Conservation (phyloP, 495 filamentous ascomycete species). For the Aspergillus homomorphus region DNA sequence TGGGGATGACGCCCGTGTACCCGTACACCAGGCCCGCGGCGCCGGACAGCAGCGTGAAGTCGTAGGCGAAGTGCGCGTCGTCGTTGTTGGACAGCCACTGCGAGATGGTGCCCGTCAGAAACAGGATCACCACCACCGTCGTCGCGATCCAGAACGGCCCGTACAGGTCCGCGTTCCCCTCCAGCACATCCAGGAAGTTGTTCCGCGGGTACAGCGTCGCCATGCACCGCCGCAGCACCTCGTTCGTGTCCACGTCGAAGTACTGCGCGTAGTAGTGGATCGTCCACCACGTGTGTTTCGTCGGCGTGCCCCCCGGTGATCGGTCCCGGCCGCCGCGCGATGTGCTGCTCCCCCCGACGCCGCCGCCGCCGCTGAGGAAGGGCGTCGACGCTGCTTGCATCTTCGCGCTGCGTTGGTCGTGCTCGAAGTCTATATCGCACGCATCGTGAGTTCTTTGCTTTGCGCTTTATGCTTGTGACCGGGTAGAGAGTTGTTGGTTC, state of each 20-base stretch:
- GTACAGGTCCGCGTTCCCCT: slow-evolving; percentile 97
- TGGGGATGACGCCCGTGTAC: slow-evolving; percentile 80
- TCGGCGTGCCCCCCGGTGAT: slow-evolving; percentile 46
- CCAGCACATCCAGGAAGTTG: slow-evolving; percentile 94
- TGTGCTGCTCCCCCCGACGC: slow-evolving; percentile 14
- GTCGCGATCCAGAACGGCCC: slow-evolving; percentile 98
- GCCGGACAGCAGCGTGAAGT: slow-evolving; percentile 78
- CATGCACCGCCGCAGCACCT: slow-evolving; percentile 77
- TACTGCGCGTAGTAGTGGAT: slow-evolving; percentile 93
- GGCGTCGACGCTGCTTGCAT: slow-evolving; percentile 55
- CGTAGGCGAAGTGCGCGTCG: slow-evolving; percentile 70
- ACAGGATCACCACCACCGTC: slow-evolving; percentile 92
- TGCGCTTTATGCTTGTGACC: background rate
- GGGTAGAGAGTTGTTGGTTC: background rate
- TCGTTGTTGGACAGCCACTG: slow-evolving; percentile 69
- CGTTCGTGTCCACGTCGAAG: slow-evolving; percentile 94
- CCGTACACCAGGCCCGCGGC: slow-evolving; percentile 90
- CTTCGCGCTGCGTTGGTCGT: slow-evolving; percentile 53
- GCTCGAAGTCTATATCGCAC: slow-evolving; percentile 51
- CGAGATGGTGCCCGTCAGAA: slow-evolving; percentile 90
- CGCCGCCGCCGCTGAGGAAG: slow-evolving; percentile 63
- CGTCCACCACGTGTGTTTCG: slow-evolving; percentile 88
- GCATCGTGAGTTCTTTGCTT: background rate
- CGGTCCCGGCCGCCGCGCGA: slow-evolving; percentile 42
- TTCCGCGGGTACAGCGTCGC: slow-evolving; percentile 81